Conservation (phyloP, 73 alveolate species). For the Durusdinium trenchii region DNA sequence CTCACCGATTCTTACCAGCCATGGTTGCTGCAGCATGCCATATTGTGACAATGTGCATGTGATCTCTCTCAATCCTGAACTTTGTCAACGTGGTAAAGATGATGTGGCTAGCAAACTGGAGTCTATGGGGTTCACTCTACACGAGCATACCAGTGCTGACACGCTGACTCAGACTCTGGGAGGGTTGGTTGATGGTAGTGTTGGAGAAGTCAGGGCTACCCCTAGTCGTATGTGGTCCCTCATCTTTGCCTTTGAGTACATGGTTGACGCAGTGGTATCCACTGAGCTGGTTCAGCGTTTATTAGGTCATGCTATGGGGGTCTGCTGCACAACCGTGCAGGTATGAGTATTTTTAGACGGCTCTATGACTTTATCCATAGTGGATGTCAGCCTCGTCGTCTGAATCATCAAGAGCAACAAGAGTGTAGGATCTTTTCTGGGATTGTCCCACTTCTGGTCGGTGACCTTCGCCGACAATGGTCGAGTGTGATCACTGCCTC, state of each 20-base stretch:
- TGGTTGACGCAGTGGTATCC: neutral
- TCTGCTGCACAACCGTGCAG: neutral
- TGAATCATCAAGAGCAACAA: neutral
- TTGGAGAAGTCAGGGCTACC: neutral
- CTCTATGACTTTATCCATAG: neutral
- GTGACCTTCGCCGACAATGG: constrained; percentile 4
- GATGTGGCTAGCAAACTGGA: neutral
- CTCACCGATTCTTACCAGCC: neutral
- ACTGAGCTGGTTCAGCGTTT: neutral
- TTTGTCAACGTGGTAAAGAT: neutral
- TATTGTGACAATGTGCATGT: constrained; percentile 14
- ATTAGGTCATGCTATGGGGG: neutral
- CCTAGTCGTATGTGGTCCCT: neutral
- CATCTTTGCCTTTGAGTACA: neutral
- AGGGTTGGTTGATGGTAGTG: neutral
- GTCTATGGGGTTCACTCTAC: neutral
- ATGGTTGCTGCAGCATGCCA: neutral
- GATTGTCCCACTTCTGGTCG: neutral
- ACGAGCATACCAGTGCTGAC: neutral
- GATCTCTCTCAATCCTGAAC: neutral
- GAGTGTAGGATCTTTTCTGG: constrained; percentile 3
- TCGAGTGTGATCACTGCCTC: neutral
- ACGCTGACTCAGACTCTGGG: neutral
- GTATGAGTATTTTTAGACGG: constrained; percentile 14
- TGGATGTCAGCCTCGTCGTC: neutral